Base-by-base conservation (phyloP, 2,329 filamentous ascomycete genomes). In the Penicillium concentricum region DNA sequence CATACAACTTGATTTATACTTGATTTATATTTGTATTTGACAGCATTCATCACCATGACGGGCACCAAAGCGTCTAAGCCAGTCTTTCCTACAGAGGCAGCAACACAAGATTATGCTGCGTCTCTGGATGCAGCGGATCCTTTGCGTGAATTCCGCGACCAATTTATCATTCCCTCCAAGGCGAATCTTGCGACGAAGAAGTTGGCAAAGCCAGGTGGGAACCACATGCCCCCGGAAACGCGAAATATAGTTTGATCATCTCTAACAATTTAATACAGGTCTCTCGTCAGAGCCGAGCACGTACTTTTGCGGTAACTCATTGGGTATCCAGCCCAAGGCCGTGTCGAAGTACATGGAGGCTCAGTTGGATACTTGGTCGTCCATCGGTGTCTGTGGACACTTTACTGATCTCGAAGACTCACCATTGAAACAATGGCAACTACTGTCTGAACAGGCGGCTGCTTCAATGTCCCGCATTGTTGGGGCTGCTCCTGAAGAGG, bases 221-320 rank as follows among this genome's bases (percentile, higher is more conserved):
- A 32, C 10, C 6, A 43, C 34, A 35, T 56, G 15, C 22, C 15
- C 3, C 22, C 7, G 1, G 12, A 16, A 16, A 24, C 38, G 2
- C 26, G 34, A n/a, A 30, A 4, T 26, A 32, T 30, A n/a, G 9
- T n/a, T 41, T 15, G 18, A 12, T 24, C 12, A 5, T 49, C 16
- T 22, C 60, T 69, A 49, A 68, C 43, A 30, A 38, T 15, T 6
- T 15, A 13, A 46, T 38, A 22, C 45, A 69, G 76, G 74, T 51
- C 64, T 73, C 43, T 72, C 71, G 2, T 65, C 71, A 20, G 69
- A 77, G 8, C 69, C 67, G 37, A 71, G 70, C 41, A 87, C 90
- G 54, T 96, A 96, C 74, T 87, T 96, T 64, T 92, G 91, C 63
- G 92, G 92, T 53, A 96, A 96, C 77, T 96, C 91, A 0, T 83